Conservation (phyloP, 345 rosid genomes). For the Cardamine chenopodiifolia region DNA sequence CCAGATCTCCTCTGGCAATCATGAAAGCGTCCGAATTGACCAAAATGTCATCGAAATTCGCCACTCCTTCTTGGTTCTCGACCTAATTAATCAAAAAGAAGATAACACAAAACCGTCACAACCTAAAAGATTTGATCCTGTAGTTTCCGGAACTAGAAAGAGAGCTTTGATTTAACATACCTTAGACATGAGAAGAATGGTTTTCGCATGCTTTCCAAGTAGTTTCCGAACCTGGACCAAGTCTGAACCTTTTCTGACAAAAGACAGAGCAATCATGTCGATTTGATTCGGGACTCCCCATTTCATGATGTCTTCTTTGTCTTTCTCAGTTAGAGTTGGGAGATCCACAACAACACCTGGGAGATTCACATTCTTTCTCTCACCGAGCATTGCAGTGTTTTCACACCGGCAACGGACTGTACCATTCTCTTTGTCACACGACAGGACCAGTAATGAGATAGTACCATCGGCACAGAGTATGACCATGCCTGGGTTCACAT, state of each 20-base stretch:
- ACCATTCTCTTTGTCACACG: slow-evolving; percentile 69
- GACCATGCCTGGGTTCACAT: slow-evolving; percentile 86
- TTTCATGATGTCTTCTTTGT: slow-evolving; percentile 85
- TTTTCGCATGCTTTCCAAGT: slow-evolving; percentile 77
- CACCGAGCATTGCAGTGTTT: slow-evolving; percentile 91
- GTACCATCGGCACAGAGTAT: slow-evolving; percentile 98
- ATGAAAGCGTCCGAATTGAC: slow-evolving; percentile 90
- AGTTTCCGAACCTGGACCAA: slow-evolving; percentile 82
- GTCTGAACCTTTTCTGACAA: slow-evolving; percentile 94
- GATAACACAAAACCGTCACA: slow-evolving; percentile 9
- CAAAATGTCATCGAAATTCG: slow-evolving; percentile 90
- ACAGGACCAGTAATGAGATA: slow-evolving; percentile 77
- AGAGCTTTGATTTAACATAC: slow-evolving; percentile 45
- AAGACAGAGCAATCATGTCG: slow-evolving; percentile 96
- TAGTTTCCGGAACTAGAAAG: neutral
- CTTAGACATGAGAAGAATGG: slow-evolving; percentile 96
- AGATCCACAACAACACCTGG: slow-evolving; percentile 98
- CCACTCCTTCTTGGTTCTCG: slow-evolving; percentile 98
- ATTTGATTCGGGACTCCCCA: slow-evolving; percentile 96
- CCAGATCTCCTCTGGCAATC: slow-evolving; percentile 98
- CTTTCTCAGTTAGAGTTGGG: slow-evolving; percentile 94
- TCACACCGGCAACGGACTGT: slow-evolving; percentile 84
- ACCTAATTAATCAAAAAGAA: slow-evolving; percentile 52
- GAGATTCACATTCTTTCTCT: slow-evolving; percentile 97
- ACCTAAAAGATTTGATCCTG: neutral